These are phyloP conservation scores for Trametes hirsuta DNA, from an alignment of 1,284 basidiomycete genomes.

Conservation along the genomic window DNA sequence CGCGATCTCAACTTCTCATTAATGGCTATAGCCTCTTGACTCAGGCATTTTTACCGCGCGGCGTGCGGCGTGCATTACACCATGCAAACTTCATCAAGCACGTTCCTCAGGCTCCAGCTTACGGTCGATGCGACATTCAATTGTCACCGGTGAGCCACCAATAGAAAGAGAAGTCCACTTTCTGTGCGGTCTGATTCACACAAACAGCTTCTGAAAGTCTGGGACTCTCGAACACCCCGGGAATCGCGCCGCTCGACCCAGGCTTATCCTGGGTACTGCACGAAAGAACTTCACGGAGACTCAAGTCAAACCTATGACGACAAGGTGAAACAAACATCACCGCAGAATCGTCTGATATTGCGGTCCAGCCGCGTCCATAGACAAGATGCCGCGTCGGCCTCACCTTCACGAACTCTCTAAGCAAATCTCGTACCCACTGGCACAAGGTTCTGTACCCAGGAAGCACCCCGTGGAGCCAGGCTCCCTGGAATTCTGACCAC, in stretches of 20 bases:
- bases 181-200: background rate
- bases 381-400: background rate
- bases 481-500: background rate
- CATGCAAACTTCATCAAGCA: background rate
- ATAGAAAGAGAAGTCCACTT: background rate
- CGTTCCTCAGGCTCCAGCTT: background rate
- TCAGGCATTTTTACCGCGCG: background rate
- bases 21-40: too few species aligned
- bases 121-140: background rate
- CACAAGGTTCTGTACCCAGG: background rate
- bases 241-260: background rate
- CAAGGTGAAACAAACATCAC: background rate
- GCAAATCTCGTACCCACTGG: slow-evolving; percentile 2
- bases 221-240: background rate
- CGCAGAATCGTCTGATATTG: too few species aligned
- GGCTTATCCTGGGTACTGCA: background rate
- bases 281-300: too few species aligned
- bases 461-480: slow-evolving; percentile 2
- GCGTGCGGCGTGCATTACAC: background rate
- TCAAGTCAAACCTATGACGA: background rate
- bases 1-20: too few species aligned
- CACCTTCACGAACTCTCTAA: background rate
- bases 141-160: background rate
- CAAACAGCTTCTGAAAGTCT: background rate
- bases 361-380: background rate